Conservation (phyloP, 2,329 filamentous ascomycete species). For the Diaporthe citrichinensis region DNA sequence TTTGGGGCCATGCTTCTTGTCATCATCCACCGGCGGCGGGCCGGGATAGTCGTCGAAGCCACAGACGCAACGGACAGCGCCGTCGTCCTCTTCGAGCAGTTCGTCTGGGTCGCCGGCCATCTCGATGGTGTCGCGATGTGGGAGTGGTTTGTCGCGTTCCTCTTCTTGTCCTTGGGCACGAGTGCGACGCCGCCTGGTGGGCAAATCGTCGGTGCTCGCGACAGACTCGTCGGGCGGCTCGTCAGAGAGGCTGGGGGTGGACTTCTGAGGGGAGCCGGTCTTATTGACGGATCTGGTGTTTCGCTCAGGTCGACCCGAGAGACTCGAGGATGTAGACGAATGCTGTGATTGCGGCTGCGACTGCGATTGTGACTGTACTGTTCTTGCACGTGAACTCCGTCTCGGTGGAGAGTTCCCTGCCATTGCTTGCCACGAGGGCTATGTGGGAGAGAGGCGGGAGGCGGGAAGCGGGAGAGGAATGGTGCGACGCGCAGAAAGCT, state of each 20-base stretch:
- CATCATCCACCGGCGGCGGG: slow-evolving; percentile 74
- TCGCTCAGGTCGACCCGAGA: slow-evolving; percentile 82
- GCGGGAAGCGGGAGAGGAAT: slow-evolving; percentile 42
- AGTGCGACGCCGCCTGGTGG: slow-evolving; percentile 82
- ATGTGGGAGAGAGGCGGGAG: slow-evolving; percentile 50
- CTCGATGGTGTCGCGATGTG: slow-evolving; percentile 59
- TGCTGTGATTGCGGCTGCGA: slow-evolving; percentile 75
- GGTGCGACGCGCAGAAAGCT: slow-evolving; percentile 34
- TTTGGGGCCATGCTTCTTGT: slow-evolving; percentile 65
- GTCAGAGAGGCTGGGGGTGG: slow-evolving; percentile 81
- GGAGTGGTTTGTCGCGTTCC: slow-evolving; percentile 63
- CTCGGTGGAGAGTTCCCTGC: slow-evolving; percentile 76
- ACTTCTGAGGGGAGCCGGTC: slow-evolving; percentile 80
- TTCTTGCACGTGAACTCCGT: slow-evolving; percentile 92
- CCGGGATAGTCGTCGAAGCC: slow-evolving; percentile 96
- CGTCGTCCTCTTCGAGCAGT: slow-evolving; percentile 83
- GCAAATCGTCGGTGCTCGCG: slow-evolving; percentile 70
- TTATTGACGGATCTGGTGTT: slow-evolving; percentile 80
- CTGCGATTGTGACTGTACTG: slow-evolving; percentile 80
- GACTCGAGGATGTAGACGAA: slow-evolving; percentile 83
- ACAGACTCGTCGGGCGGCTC: slow-evolving; percentile 75
- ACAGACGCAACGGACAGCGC: slow-evolving; percentile 95
- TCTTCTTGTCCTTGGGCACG: slow-evolving; percentile 74
- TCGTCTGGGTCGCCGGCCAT: slow-evolving; percentile 77
- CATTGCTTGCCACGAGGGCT: slow-evolving; percentile 62